Evolutionary conservation across 2,329 filamentous ascomycete species (phyloP), one percentile per base, ranked within the genome.

Genomic region (Torrubiella hemipterigena): DNA sequence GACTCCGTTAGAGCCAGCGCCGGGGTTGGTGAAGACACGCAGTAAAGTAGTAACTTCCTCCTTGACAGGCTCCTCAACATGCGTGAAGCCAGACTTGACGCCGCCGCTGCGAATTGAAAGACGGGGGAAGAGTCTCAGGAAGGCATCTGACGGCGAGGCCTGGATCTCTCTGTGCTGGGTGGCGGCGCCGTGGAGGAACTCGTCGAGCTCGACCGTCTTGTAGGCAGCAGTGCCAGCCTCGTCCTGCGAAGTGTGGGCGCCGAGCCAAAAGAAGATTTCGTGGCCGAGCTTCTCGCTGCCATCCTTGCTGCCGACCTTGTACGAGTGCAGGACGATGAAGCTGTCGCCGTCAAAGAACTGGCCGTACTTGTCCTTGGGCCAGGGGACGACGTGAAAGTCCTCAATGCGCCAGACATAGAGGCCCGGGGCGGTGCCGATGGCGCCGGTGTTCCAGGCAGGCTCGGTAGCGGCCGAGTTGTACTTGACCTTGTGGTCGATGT

Each of bases 181-280:
- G 1, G 76, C 76, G 1, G 61, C 55, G 3, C 76, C 75, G 24
- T 63, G 56, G 30, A 81, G 50, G 44, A 77, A 79, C 51, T 80
- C 75, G 42, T 81, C 77, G 12, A 81, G 59, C 51, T 81, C 77
- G 16, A 79, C 74, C 0, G 76, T 77, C 58, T 81, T 81, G 56
- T 81, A 78, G 3, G 77, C 76, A 0, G 77, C 77, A 0, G 69
- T 73, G 12, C 76, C 77, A 3, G 75, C 74, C 54, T 81, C 77
- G 40, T 81, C 77, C 54, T 79, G 73, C 3, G 70, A 67, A 1
- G 75, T 81, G 45, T 77, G 68, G 31, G 52, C 59, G 5, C 77
- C 77, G 1, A 81, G 63, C 76, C 75, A 81, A 56, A 81, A 81
- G 60, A 76, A 81, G 44, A 81, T 67, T 30, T 80, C 74, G 42